phyloP scores from a whole-genome alignment of 352 stramenopile species.

The Elongisporangium anandrum region DNA sequence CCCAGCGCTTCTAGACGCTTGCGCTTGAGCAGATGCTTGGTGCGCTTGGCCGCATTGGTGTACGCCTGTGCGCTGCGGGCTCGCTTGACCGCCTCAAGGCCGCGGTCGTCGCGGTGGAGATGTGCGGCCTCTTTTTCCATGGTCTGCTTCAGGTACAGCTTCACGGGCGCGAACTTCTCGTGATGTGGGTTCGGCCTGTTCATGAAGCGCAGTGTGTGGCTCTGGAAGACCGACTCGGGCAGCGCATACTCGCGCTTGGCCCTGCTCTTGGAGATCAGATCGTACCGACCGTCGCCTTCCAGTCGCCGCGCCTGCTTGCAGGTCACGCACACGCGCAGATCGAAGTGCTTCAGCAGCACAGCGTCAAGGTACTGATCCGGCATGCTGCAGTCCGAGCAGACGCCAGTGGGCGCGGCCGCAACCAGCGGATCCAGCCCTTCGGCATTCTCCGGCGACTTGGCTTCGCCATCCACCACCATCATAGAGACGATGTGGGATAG shows the following conservation, averaged over 20 bases:
- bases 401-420: constrained; percentile 11
- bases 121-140: constrained; percentile 46
- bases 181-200: constrained; percentile 59
- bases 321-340: constrained; percentile 44
- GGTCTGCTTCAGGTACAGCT: constrained; percentile 55
- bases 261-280: constrained; percentile 55
- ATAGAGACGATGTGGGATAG: no score
- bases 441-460: no score
- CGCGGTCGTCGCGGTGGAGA: constrained; percentile 39
- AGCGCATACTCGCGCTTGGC: constrained; percentile 55
- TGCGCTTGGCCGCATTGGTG: constrained; percentile 38
- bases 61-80: constrained; percentile 46
- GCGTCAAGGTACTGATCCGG: constrained; percentile 44
- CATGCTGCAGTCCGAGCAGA: constrained; percentile 46
- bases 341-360: constrained; percentile 46
- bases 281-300: constrained; percentile 38
- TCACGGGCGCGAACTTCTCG: constrained; percentile 59
- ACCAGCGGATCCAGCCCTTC: no score
- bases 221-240: constrained; percentile 54
- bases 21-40: constrained; percentile 54
- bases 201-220: constrained; percentile 26
- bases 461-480: no score
- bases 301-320: constrained; percentile 63
- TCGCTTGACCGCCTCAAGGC: constrained; percentile 38
- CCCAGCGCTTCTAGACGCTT: constrained; percentile 18